These are phyloP conservation scores for Colletotrichum tofieldiae DNA, from an alignment of 2,329 filamentous ascomycete genomes.

Conservation along the genomic window DNA sequence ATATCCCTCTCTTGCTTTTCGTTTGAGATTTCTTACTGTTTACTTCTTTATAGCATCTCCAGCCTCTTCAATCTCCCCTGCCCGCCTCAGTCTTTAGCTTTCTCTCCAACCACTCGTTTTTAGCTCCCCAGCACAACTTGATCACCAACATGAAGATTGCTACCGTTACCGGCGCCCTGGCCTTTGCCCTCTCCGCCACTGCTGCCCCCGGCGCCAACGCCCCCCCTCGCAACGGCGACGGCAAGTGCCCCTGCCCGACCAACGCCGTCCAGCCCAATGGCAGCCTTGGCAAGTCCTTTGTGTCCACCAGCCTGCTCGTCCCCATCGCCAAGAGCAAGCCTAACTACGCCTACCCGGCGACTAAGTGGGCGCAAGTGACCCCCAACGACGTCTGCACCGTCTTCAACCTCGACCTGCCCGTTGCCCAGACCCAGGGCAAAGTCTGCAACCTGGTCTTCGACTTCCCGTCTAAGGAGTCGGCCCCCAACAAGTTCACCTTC, in stretches of 20 bases:
- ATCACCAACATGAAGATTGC: slow-evolving; percentile 32
- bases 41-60: background rate
- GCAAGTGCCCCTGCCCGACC: slow-evolving; percentile 23
- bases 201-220: slow-evolving; percentile 16
- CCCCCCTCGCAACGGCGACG: background rate
- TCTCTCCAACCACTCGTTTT: background rate
- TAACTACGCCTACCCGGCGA: slow-evolving; percentile 21
- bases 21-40: fast-evolving
- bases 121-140: background rate
- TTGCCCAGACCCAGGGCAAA: slow-evolving; percentile 36
- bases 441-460: slow-evolving; percentile 40
- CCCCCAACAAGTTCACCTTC: slow-evolving; percentile 27
- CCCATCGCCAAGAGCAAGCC: slow-evolving; percentile 33
- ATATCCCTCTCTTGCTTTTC: background rate
- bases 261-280: slow-evolving; percentile 37
- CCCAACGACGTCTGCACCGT: slow-evolving; percentile 37
- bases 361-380: slow-evolving; percentile 21
- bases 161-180: slow-evolving; percentile 11
- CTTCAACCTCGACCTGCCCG: slow-evolving; percentile 39
- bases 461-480: slow-evolving; percentile 20
- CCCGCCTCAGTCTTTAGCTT: background rate
- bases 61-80: background rate
- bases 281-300: slow-evolving; percentile 27
- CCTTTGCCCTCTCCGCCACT: slow-evolving; percentile 11
- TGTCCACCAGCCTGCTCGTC: slow-evolving; percentile 28